Conservation (phyloP, 2,329 filamentous ascomycete genomes). For the Simplicillium aogashimaense region DNA sequence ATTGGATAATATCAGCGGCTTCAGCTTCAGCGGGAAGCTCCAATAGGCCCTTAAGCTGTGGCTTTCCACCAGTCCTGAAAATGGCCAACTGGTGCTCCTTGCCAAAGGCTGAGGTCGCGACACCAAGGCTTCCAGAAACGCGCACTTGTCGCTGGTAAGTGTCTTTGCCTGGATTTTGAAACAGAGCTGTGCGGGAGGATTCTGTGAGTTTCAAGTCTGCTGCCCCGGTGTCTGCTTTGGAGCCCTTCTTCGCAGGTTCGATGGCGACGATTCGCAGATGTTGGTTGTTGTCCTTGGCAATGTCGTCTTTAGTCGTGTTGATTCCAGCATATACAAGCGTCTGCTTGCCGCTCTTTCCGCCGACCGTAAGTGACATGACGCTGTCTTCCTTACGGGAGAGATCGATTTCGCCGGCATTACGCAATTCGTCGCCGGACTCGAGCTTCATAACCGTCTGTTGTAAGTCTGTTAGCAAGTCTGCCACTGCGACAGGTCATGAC, state of each 20-base stretch:
- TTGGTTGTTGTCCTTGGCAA: constrained; percentile 68
- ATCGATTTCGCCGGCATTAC: constrained; percentile 61
- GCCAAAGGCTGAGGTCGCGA: constrained; percentile 68
- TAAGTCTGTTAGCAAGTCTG: background rate
- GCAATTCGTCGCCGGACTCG: constrained; percentile 52
- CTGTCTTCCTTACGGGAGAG: constrained; percentile 81
- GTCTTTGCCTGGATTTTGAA: constrained; percentile 37
- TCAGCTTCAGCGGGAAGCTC: constrained; percentile 48
- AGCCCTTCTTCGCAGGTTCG: constrained; percentile 23
- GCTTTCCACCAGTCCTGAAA: constrained; percentile 46
- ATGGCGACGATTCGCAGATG: constrained; percentile 74
- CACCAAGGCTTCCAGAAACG: constrained; percentile 58
- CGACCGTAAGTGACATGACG: constrained; percentile 70
- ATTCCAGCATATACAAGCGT: constrained; percentile 62
- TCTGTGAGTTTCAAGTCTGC: constrained; percentile 34
- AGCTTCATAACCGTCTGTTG: constrained; percentile 60
- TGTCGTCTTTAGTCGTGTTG: constrained; percentile 66
- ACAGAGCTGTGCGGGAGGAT: constrained; percentile 41
- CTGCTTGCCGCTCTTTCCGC: constrained; percentile 45
- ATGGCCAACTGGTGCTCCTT: constrained; percentile 69
- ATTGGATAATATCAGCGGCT: constrained; percentile 60
- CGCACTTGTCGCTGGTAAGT: constrained; percentile 51
- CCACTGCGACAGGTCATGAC: background rate
- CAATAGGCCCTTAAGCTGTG: constrained; percentile 37
- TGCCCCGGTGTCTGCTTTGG: constrained; percentile 17